Base-by-base conservation (phyloP, 1,284 basidiomycete genomes). In the Porodaedalea pini region DNA sequence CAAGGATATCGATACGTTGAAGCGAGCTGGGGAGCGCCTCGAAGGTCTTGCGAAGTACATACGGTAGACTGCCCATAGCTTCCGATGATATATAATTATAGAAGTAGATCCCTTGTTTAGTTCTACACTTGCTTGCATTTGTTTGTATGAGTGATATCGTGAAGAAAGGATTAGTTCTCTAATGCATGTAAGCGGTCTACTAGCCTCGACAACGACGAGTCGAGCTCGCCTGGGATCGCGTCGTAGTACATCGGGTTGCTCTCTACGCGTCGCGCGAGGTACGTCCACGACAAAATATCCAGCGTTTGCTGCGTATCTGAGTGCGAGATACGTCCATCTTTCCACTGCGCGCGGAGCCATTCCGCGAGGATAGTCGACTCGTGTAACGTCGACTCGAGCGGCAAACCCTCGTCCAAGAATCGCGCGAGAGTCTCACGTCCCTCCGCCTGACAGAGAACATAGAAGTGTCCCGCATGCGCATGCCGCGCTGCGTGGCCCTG, bases 221-320 rank as follows among this genome's bases (percentile, higher is more conserved):
- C 79, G 74, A 74, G 58, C 57, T 67, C 40, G 47, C 70, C 53
- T 66, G 71, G 57, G 62, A 68, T 58, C 4, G 82, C 76, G 58
- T 85, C 88, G 69, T 99, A 99, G 73, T 90, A 98, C 1, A 82
- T 81, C 10, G 96, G 94, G 71, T 99, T 99, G 61, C 77, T 83
- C 56, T 75, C 75, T 52, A 93, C 70, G 60, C 95, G 80, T 50
- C 80, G 77, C 5, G 83, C 78, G 31, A 97, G 77, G 71, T 89
- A 94, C 6, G 94, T 94, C 72, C 88, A 93, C 1, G 88, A 86
- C 36, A 97, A 70, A 4, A 80, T 73, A 66, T 95, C 90, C 60
- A 94, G 78, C 41, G 85, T 72, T 64, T 92, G 85, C 64, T 92
- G 83, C 66, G 81, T 85, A 48, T 78, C 71, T 41, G 74, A 64